Evolutionary conservation across 179 eudicot genomes (phyloP), one percentile per base, ranked within the genome.

Genomic region (Nepenthes alata): DNA sequence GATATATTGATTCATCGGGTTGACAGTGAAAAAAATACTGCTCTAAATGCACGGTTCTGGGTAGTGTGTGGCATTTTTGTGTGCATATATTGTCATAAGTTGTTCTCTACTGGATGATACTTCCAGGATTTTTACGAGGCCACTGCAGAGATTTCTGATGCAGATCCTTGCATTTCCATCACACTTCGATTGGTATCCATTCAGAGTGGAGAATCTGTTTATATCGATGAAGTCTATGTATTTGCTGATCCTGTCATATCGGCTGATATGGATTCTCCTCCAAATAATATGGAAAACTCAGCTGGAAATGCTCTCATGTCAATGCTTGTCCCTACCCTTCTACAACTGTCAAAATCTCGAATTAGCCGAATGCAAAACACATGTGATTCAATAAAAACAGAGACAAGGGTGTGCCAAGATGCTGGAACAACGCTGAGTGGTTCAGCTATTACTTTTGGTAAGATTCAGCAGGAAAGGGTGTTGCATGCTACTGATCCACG

Each of bases 101-200:
- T 67, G 11, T 48, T 63, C 38, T 59, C 36, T 13, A 61, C 64
- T 37, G 9, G 37, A 35, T 12, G 2, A 63, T 57, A 11, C 36
- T 50, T 72, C 59, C 87, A 91, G 97, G 95, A 86, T 62, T 65
- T 64, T 34, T 93, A 75, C 48, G 98, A 93, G 79, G 96, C 98
- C 61, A 86, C 98, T 63, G 98, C 96, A 59, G 93, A 89, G 78
- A 81, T 93, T 64, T 78, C 85, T 59, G 96, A 93, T 87, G 79
- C 77, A 67, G 89, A 89, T 61, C 88, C 90, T 11, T 85, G 89
- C 77, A 65, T 69, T 47, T 81, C 84, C 49, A 69, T 93, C 47
- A 83, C 89, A 5, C 71, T 93, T 61, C 95, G 98, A 58, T 74
- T 93, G 67, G 76, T 86, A 15, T 89, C 96, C 47, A 78, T 89